phyloP scores from a whole-genome alignment of 768 basidiomycete species.

The Suillus paluster region DNA sequence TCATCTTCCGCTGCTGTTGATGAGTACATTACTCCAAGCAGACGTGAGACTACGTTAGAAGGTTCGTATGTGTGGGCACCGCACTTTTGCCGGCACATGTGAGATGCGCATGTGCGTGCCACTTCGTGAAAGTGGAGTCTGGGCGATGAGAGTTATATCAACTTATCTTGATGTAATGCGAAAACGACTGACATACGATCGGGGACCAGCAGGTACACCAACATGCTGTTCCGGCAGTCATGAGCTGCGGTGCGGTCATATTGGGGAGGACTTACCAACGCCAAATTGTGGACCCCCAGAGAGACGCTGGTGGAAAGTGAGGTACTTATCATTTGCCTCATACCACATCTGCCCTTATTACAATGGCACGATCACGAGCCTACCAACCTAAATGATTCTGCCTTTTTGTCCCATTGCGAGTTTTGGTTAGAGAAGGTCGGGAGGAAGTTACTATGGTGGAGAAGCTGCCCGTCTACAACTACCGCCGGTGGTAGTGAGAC shows the following conservation, averaged over 20 bases:
- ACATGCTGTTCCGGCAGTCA: neutral
- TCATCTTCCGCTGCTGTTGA: neutral
- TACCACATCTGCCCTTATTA: too few species aligned
- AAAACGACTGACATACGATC: constrained; percentile 1
- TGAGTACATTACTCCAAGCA: neutral
- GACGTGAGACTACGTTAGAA: neutral
- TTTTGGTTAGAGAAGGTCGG: neutral
- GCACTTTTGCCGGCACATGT: neutral
- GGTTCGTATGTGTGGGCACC: neutral
- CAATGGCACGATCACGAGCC: too few species aligned
- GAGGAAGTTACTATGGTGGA: neutral
- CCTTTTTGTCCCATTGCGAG: too few species aligned
- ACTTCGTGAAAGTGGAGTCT: neutral
- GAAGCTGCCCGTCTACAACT: neutral
- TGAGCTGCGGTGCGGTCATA: neutral
- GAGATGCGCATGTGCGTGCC: too few species aligned
- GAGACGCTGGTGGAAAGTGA: too few species aligned
- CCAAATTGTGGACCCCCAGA: neutral
- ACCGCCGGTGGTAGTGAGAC: neutral
- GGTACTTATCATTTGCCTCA: too few species aligned
- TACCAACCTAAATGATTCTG: too few species aligned
- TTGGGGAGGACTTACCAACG: neutral
- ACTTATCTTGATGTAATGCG: neutral
- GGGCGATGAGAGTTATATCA: neutral
- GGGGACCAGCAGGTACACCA: constrained; percentile 7